Evolutionary conservation across 2,329 filamentous ascomycete species (phyloP).

Genomic region (Colletotrichum sp.): DNA sequence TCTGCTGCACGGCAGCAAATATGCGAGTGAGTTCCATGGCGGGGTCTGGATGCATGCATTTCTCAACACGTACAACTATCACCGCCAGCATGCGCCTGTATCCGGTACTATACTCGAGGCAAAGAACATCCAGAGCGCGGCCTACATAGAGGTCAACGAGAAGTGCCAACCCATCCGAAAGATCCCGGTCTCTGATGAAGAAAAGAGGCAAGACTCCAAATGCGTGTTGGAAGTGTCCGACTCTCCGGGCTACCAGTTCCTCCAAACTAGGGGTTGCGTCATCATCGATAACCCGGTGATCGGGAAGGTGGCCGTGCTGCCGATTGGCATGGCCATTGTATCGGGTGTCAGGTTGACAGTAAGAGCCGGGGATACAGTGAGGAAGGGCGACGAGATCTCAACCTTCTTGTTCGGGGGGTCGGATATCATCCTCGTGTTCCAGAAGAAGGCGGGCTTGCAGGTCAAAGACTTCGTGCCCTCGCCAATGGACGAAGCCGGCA

Average conservation of each 20-base stretch:
- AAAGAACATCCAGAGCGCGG: slow-evolving; percentile 38
- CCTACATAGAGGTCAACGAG: slow-evolving; percentile 39
- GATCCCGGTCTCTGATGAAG: not conserved
- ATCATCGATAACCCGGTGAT: slow-evolving; percentile 39
- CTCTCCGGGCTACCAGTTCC: slow-evolving; percentile 42
- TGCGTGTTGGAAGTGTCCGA: slow-evolving; percentile 34
- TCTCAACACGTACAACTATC: slow-evolving; percentile 44
- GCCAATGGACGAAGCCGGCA: not conserved
- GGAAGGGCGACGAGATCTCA: slow-evolving; percentile 47
- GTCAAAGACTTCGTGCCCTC: slow-evolving; percentile 23
- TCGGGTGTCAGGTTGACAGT: slow-evolving; percentile 41
- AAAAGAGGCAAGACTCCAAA: not conserved
- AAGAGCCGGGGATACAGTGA: slow-evolving; percentile 25
- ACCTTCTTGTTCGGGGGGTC: slow-evolving; percentile 49
- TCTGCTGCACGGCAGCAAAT: slow-evolving; percentile 36
- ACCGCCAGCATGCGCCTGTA: slow-evolving; percentile 45
- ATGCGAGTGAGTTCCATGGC: slow-evolving; percentile 34
- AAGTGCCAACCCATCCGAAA: slow-evolving; percentile 21
- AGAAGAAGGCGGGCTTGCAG: slow-evolving; percentile 26
- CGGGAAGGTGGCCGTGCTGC: slow-evolving; percentile 44
- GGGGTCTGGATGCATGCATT: slow-evolving; percentile 48
- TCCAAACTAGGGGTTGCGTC: slow-evolving; percentile 41
- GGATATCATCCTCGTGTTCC: slow-evolving; percentile 45
- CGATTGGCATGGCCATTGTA: slow-evolving; percentile 49
- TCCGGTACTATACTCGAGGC: slow-evolving; percentile 39